These are phyloP conservation scores for Debaryomycetaceae sp. DNA, from an alignment of 1,139 yeast species.

Conservation along the genomic window DNA sequence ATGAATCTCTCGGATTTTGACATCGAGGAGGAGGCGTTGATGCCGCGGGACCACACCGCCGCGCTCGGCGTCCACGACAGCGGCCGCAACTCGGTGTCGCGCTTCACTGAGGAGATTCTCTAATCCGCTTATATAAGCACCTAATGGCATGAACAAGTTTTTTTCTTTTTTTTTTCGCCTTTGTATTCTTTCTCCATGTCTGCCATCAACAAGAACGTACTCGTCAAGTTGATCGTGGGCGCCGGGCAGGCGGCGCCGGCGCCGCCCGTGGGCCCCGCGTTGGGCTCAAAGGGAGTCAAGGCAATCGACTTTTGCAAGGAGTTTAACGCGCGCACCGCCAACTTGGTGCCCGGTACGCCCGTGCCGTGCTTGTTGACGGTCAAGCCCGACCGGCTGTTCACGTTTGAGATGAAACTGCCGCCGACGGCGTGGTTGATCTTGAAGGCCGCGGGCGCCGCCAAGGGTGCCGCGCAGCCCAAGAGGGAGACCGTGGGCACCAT, in stretches of 20 bases:
- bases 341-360: constrained; percentile 79
- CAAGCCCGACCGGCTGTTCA: constrained; percentile 86
- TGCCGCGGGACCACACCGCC: constrained; percentile 9
- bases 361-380: constrained; percentile 82
- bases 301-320: constrained; percentile 98
- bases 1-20: constrained; percentile 15
- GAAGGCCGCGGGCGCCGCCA: constrained; percentile 78
- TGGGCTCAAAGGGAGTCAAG: constrained; percentile 97
- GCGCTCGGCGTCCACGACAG: not conserved
- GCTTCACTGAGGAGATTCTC: constrained; percentile 22
- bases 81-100: constrained; percentile 16
- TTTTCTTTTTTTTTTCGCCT: constrained; percentile 5
- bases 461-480: constrained; percentile 65
- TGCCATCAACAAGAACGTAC: constrained; percentile 35
- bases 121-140: constrained; percentile 4
- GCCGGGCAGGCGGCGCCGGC: constrained; percentile 99
- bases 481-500: constrained; percentile 60
- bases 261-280: constrained; percentile 99
- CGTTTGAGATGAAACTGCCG: constrained; percentile 86
- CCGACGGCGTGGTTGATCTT: constrained; percentile 84
- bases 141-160: not conserved
- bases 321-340: constrained; percentile 94
- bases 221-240: constrained; percentile 90
- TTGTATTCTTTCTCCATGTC: constrained; percentile 20
- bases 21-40: constrained; percentile 12